Conservation (phyloP, 441 rosid species). For the Mallotus japonicus region DNA sequence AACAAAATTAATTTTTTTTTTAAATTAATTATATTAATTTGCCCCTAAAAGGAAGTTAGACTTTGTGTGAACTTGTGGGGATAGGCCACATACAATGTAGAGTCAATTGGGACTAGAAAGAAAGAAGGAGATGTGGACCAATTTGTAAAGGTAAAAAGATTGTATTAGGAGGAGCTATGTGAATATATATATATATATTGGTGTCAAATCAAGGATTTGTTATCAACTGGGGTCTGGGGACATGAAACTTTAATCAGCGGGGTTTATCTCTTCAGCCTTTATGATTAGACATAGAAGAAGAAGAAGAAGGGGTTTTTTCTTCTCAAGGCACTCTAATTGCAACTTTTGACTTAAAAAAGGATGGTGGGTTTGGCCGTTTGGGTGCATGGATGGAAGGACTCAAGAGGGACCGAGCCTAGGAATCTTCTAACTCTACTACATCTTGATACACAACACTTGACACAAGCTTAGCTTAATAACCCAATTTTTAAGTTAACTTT, state of each 20-base stretch:
- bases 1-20: too few relatives aligned
- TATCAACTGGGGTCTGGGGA: conserved; percentile 27
- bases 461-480: conserved; percentile 20
- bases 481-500: conserved; percentile 34
- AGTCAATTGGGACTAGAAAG: background rate
- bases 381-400: conserved; percentile 28
- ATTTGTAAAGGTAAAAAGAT: background rate
- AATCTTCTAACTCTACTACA: conserved; percentile 22
- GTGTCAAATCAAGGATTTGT: conserved; percentile 36
- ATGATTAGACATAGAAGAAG: conserved; percentile 30
- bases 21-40: too few relatives aligned
- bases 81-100: too few relatives aligned
- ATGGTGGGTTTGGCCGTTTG: conserved; percentile 17
- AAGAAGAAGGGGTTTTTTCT: conserved; percentile 23
- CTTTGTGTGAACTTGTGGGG: too few relatives aligned
- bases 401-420: conserved; percentile 23
- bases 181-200: conserved; percentile 3
- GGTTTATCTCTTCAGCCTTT: conserved; percentile 24
- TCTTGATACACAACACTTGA: conserved; percentile 10
- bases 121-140: background rate
- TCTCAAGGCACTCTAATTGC: conserved; percentile 48
- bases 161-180: background rate
- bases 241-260: conserved; percentile 28
- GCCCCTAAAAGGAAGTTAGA: too few relatives aligned
- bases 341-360: conserved; percentile 42